Conservation (phyloP, 148 eudicot species). For the Hydrangea macrophylla region DNA sequence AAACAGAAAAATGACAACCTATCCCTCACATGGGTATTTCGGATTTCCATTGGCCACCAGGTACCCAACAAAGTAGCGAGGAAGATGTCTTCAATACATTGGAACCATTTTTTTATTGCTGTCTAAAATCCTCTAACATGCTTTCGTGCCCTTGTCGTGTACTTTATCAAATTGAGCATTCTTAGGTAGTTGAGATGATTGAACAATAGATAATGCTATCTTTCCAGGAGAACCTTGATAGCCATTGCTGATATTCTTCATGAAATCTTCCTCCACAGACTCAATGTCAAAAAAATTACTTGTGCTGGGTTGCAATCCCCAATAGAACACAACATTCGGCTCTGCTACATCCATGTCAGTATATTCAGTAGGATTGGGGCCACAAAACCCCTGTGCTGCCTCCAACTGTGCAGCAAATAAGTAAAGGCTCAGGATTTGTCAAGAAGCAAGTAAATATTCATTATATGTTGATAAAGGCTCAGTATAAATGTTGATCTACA, state of each 20-base stretch:
- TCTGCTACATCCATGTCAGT: not conserved
- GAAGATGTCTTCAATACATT: constrained; percentile 11
- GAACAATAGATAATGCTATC: no score
- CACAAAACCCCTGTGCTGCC: constrained; percentile 17
- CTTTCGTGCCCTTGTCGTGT: not conserved
- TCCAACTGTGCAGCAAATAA: no score
- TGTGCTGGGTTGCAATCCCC: constrained; percentile 19
- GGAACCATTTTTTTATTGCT: not conserved
- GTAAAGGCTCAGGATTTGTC: no score
- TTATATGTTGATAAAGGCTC: no score
- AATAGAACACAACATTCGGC: constrained; percentile 20
- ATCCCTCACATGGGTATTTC: no score
- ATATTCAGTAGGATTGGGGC: no score
- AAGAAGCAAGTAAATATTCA: no score
- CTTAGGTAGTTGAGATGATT: constrained; percentile 16
- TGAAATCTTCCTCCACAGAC: no score
- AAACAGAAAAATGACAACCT: no score
- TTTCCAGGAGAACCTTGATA: no score
- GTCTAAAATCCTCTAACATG: constrained; percentile 16
- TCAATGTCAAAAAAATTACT: not conserved
- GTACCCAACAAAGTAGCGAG: constrained; percentile 11
- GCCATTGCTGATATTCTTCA: no score
- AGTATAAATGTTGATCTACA: no score
- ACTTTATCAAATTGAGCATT: not conserved
- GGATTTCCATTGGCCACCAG: constrained; percentile 1